Evolutionary conservation across 345 rosid species (phyloP).

Genomic region (Melaleuca quinquenervia): DNA sequence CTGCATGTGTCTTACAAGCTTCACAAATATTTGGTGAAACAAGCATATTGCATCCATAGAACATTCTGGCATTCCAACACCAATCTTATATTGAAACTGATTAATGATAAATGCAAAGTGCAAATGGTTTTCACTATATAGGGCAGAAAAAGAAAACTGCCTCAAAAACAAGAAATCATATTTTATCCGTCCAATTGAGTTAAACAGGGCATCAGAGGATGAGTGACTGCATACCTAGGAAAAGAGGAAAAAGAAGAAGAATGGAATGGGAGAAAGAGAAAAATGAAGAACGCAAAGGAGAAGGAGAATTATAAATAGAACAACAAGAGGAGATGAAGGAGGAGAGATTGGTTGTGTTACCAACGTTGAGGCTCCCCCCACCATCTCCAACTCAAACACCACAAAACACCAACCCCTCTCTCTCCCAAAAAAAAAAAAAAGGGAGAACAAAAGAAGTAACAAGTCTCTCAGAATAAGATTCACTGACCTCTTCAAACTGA

Average conservation of each 20-base stretch:
- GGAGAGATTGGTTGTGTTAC: background rate
- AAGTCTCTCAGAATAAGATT: background rate
- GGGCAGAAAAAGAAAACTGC: background rate
- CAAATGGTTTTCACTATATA: background rate
- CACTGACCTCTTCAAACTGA: constrained; percentile 82
- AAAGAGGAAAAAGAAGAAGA: background rate
- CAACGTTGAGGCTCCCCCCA: background rate
- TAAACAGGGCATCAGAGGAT: background rate
- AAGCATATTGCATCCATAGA: background rate
- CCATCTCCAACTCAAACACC: background rate
- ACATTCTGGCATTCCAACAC: background rate
- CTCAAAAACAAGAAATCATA: background rate
- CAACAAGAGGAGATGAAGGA: background rate
- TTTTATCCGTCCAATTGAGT: background rate
- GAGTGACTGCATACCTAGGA: background rate
- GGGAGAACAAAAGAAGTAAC: background rate
- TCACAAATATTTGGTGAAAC: background rate
- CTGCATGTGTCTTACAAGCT: constrained; percentile 24
- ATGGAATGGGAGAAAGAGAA: background rate
- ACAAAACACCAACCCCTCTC: background rate
- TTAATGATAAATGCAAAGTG: background rate
- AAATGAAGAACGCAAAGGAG: background rate
- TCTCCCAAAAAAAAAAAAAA: background rate
- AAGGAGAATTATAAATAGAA: background rate
- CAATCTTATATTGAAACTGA: background rate